Evolutionary conservation across 2,329 filamentous ascomycete species (phyloP).

Genomic region (Colletotrichum tamarilloi): DNA sequence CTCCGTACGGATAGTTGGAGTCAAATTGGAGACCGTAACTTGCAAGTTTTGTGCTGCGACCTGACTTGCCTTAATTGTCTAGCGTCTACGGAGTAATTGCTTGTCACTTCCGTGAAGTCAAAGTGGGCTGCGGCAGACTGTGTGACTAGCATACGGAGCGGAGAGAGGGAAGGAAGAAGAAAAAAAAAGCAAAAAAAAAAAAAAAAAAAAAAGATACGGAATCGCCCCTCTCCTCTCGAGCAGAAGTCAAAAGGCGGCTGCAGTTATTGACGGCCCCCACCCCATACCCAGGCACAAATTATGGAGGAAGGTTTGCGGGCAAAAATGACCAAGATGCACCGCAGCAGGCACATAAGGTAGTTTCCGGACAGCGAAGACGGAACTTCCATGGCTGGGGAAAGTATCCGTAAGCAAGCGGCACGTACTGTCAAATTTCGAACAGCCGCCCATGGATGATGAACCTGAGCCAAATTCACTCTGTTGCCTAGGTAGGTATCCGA

Average conservation of each 20-base stretch:
- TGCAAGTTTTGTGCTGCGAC: background rate
- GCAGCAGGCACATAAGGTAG: background rate
- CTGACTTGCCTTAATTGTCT: conserved; percentile 16
- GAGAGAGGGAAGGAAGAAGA: background rate
- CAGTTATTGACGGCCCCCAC: conserved; percentile 10
- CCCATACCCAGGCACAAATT: background rate
- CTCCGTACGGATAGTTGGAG: background rate
- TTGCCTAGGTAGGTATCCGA: too few relatives aligned
- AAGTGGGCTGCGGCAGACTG: background rate
- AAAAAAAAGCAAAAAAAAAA: background rate
- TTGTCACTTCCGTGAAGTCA: background rate
- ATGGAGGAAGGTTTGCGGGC: background rate
- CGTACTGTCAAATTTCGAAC: background rate
- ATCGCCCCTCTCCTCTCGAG: conserved; percentile 1
- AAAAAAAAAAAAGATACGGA: background rate
- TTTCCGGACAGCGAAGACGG: background rate
- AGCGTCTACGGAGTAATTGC: background rate
- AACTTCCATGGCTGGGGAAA: background rate
- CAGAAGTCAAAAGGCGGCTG: conserved; percentile 10
- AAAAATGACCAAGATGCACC: background rate
- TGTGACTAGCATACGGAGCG: background rate
- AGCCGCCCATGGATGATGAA: background rate
- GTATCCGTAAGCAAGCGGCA: background rate
- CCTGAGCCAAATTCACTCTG: background rate
- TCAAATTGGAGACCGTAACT: background rate